These are phyloP conservation scores for Mycena indigotica DNA, from an alignment of 768 basidiomycete species.

Conservation along the genomic window DNA sequence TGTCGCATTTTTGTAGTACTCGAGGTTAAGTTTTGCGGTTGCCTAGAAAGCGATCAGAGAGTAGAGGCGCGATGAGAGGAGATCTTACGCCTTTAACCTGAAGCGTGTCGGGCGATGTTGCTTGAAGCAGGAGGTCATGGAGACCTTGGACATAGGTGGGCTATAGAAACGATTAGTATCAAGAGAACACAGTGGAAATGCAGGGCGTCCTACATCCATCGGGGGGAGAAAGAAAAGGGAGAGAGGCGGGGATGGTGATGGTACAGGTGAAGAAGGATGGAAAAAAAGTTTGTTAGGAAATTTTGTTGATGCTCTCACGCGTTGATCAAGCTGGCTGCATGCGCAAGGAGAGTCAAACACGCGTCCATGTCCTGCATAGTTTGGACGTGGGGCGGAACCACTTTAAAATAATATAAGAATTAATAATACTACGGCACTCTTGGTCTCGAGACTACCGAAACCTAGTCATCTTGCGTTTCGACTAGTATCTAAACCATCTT, in stretches of 20 bases:
- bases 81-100: constrained; percentile 83
- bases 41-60: constrained; percentile 53
- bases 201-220: constrained; percentile 56
- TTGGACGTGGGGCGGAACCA: no score
- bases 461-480: no score
- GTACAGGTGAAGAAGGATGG: background rate
- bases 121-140: constrained; percentile 83
- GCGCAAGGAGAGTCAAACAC: no score
- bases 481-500: no score
- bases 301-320: background rate
- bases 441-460: no score
- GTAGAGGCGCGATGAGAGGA: constrained; percentile 11
- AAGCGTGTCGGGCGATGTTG: constrained; percentile 84
- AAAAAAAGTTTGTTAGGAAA: background rate
- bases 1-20: constrained; percentile 88
- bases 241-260: constrained; percentile 15
- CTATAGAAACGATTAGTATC: constrained; percentile 41
- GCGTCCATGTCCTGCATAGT: background rate
- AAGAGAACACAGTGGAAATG: constrained; percentile 10
- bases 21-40: constrained; percentile 85
- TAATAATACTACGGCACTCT: no score
- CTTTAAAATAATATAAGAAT: no score
- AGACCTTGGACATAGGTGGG: constrained; percentile 76
- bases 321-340: no score
- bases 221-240: constrained; percentile 32